Evolutionary conservation across 176 grass and related monocot species (phyloP).

Genomic region (Oryza rufipogon): DNA sequence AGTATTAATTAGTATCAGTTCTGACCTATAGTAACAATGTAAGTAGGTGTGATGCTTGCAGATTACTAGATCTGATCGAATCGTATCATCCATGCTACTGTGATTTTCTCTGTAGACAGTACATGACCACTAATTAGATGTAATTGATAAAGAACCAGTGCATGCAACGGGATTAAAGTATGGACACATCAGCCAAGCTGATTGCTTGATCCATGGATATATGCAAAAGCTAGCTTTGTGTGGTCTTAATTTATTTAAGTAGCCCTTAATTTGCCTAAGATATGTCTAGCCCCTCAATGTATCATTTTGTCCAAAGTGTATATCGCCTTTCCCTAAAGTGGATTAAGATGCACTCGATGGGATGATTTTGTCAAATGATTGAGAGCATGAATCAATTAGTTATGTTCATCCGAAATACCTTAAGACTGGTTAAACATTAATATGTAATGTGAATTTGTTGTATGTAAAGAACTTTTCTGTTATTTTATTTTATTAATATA

Average conservation of each 20-base stretch:
- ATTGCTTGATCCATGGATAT: slow-evolving; percentile 26
- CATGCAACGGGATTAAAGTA: background rate
- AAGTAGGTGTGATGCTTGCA: background rate
- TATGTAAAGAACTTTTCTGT: too few relatives aligned
- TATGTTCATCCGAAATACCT: background rate
- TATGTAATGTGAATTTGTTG: too few relatives aligned
- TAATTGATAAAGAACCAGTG: background rate
- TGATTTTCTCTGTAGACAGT: background rate
- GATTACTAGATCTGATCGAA: background rate
- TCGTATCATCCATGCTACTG: background rate
- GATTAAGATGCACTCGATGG: background rate
- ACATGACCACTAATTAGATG: background rate
- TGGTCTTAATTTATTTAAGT: background rate
- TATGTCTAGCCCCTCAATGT: background rate
- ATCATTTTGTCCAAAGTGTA: slow-evolving; percentile 22
- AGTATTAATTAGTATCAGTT: background rate
- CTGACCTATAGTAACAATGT: background rate
- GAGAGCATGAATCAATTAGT: background rate
- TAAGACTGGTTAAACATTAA: background rate
- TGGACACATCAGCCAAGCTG: slow-evolving; percentile 7
- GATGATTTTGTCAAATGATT: background rate
- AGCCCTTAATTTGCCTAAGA: background rate
- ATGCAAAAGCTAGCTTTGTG: slow-evolving; percentile 12
- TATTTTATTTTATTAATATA: too few relatives aligned
- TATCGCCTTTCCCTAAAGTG: background rate